Evolutionary conservation across 768 basidiomycete species (phyloP), one percentile per base, ranked within the genome.

Genomic region (Dioszegia aurantiaca): DNA sequence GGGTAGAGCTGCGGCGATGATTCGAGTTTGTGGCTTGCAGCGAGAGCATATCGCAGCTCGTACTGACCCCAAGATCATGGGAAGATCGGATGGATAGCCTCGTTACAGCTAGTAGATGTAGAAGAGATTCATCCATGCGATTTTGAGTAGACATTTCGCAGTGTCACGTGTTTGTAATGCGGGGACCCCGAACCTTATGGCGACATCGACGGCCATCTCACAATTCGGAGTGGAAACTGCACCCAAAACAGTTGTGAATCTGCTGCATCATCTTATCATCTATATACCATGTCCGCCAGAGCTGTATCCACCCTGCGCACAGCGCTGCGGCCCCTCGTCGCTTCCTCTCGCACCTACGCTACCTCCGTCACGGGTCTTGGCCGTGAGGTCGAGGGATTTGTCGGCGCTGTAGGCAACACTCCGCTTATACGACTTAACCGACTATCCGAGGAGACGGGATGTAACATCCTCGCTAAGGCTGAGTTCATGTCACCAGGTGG

Each of bases 401-500:
- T 83, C 10, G 90, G 87, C 4, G 86, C 92, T 26, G 83, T 98
- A 42, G 94, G 93, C 62, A 91, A 91, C 78, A 98, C 94, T 0
- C 94, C 94, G 56, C 73, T 95, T 91, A 92, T 97, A 59, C 84
- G 86, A 63, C 81, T 97, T 53, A 86, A 89, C 76, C 78, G 78
- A 14, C 81, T 95, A 8, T 95, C 90, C 10, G 85, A 90, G 64
- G 84, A 83, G 72, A 89, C 85, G 0, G 92, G 91, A 16, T 85
- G 84, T 55, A 83, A 83, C 52, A 90, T 97, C 60, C 86, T 86
- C 46, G 93, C 89, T n/a, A 97, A 99, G 75, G 90, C 95, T 19
- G 95, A 99, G 78, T 93, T 95, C 73, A 92, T 95, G 79, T 97
- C 97, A 70, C 95, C 95, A 0, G 95, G 95, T 4, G 94, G 94